phyloP scores from a whole-genome alignment of 2,329 filamentous ascomycete species.

The Knufia fluminis region DNA sequence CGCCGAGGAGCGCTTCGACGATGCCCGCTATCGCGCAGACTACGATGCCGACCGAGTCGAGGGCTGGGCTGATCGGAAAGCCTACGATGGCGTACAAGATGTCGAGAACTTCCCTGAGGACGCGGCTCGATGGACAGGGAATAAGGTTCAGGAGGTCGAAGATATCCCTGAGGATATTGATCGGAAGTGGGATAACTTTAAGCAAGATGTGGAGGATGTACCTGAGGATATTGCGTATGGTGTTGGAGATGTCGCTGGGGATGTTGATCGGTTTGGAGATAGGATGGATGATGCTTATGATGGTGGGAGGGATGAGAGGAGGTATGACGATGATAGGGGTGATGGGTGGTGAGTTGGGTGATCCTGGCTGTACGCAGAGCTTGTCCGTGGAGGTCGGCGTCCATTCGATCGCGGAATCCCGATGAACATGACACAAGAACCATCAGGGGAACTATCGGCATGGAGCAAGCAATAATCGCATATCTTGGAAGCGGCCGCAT shows the following conservation, averaged over 20 bases:
- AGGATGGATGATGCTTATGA: constrained; percentile 37
- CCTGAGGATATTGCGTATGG: constrained; percentile 32
- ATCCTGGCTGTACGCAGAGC: background rate
- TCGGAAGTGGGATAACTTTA: constrained; percentile 28
- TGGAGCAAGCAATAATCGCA: too few species aligned
- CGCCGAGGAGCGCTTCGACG: constrained; percentile 24
- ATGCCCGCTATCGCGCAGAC: constrained; percentile 9
- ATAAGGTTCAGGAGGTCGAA: constrained; percentile 35
- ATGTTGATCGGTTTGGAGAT: constrained; percentile 36
- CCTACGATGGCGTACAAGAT: constrained; percentile 13
- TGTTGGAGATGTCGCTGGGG: constrained; percentile 35
- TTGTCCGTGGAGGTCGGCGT: too few species aligned
- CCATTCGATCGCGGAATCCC: too few species aligned
- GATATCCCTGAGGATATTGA: constrained; percentile 31
- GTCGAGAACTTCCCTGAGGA: constrained; percentile 36
- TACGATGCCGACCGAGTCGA: constrained; percentile 1
- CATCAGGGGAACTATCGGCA: too few species aligned
- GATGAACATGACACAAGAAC: too few species aligned
- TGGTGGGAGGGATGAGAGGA: constrained; percentile 26
- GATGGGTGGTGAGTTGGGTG: background rate
- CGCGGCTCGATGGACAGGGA: constrained; percentile 36
- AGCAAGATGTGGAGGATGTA: constrained; percentile 28
- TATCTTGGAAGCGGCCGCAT: too few species aligned
- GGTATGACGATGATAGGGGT: constrained; percentile 5
- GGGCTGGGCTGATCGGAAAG: constrained; percentile 1